These are phyloP conservation scores for Suillus ampliporus DNA, from an alignment of 768 basidiomycete species.

Conservation along the genomic window DNA sequence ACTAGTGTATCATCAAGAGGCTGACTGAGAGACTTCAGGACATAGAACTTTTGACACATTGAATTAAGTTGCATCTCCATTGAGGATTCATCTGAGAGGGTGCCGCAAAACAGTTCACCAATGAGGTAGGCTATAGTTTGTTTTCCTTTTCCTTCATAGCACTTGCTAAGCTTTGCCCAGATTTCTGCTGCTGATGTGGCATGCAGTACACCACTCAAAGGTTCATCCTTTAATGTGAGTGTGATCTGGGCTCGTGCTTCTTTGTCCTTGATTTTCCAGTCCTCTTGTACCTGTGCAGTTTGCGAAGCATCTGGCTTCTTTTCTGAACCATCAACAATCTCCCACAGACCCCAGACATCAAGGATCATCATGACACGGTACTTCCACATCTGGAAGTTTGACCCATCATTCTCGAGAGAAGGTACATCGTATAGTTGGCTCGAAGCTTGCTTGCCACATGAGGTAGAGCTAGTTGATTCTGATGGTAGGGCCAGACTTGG, in stretches of 20 bases:
- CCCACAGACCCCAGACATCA: conserved; percentile 21
- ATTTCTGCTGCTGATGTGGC: conserved; percentile 15
- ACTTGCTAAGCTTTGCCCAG: conserved; percentile 24
- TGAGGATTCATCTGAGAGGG: conserved; percentile 19
- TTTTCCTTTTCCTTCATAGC: conserved; percentile 29
- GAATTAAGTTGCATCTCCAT: conserved; percentile 28
- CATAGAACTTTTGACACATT: conserved; percentile 20
- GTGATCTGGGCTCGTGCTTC: conserved; percentile 28
- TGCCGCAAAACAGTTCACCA: conserved; percentile 26
- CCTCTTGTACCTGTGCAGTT: not conserved
- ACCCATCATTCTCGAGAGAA: conserved; percentile 17
- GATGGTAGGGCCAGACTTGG: no score
- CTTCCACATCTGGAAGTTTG: conserved; percentile 21
- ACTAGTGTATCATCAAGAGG: conserved; percentile 25
- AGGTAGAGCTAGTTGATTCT: no score
- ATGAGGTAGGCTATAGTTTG: conserved; percentile 31
- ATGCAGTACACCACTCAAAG: conserved; percentile 25
- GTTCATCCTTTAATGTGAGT: conserved; percentile 30
- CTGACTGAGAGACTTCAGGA: conserved; percentile 21
- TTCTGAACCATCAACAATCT: conserved; percentile 3
- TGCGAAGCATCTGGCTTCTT: not conserved
- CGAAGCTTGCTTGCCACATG: no score
- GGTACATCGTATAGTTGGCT: conserved; percentile 14
- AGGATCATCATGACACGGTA: conserved; percentile 21
- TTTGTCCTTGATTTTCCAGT: conserved; percentile 13